phyloP scores from a whole-genome alignment of 371 early-diverging fungal species.

The Circinella minor region DNA sequence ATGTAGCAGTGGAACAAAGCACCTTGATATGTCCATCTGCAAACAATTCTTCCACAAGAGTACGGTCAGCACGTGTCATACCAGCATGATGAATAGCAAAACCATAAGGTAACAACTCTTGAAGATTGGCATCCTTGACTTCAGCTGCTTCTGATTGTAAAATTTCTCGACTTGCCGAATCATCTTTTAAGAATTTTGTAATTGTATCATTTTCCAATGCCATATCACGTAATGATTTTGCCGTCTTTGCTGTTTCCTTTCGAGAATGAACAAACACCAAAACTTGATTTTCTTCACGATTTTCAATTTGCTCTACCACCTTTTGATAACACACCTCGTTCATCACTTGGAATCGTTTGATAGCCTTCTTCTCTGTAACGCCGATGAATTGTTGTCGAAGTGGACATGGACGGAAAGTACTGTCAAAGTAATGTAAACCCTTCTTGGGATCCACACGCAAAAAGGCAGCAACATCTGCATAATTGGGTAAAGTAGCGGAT shows the following conservation, averaged over 20 bases:
- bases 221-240: conserved; percentile 89
- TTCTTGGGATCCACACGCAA: conserved; percentile 84
- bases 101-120: conserved; percentile 92
- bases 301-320: conserved; percentile 84
- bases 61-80: conserved; percentile 94
- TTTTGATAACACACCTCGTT: conserved; percentile 95
- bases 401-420: conserved; percentile 93
- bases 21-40: conserved; percentile 92
- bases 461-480: conserved; percentile 96
- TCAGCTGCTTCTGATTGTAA: conserved; percentile 81
- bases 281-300: conserved; percentile 84
- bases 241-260: conserved; percentile 96
- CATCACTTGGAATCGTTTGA: conserved; percentile 93
- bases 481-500: conserved; percentile 99
- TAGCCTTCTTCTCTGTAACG: conserved; percentile 94
- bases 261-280: conserved; percentile 98
- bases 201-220: conserved; percentile 87
- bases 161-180: conserved; percentile 85
- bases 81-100: conserved; percentile 99
- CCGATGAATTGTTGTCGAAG: conserved; percentile 95
- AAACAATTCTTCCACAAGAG: conserved; percentile 95
- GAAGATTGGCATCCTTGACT: conserved; percentile 81
- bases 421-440: conserved; percentile 95
- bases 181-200: conserved; percentile 76
- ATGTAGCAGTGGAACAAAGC: conserved; percentile 97